A percentile compares a stretch with the other conserved stretches of the same genome.
Conservation (phyloP, 2,329 filamentous ascomycete species). For the Stagonosporopsis cucurbitacearum region DNA sequence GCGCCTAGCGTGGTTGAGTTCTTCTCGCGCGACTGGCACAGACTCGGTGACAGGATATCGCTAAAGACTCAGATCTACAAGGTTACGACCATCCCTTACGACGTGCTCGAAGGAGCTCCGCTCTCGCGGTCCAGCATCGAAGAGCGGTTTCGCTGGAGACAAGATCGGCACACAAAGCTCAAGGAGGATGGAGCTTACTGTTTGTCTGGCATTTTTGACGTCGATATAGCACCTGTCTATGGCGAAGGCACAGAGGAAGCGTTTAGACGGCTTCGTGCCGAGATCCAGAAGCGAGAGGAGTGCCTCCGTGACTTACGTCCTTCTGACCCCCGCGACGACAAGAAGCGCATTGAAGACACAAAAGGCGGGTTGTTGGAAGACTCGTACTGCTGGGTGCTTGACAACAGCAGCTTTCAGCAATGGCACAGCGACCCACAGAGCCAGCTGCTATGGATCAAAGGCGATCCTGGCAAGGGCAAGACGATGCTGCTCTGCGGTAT, state of each 20-base stretch:
- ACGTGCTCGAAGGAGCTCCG: neutral
- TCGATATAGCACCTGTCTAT: neutral
- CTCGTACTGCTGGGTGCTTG: constrained; percentile 29
- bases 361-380: constrained; percentile 13
- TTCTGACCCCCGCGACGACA: constrained; percentile 17
- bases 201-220: neutral
- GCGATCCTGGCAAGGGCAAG: constrained; percentile 37
- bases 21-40: neutral
- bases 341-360: constrained; percentile 10
- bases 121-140: neutral
- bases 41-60: neutral
- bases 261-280: neutral
- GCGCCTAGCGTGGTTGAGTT: neutral
- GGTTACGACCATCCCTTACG: neutral
- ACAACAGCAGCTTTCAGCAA: constrained; percentile 29
- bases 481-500: constrained; percentile 46
- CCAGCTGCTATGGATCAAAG: constrained; percentile 45
- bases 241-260: neutral
- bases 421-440: constrained; percentile 32
- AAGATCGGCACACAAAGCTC: neutral
- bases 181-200: constrained; percentile 3
- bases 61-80: neutral
- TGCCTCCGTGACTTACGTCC: constrained; percentile 6
- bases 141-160: neutral
- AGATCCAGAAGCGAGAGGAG: neutral